phyloP scores from a whole-genome alignment of 306 rosid species.

The Vicia villosa region DNA sequence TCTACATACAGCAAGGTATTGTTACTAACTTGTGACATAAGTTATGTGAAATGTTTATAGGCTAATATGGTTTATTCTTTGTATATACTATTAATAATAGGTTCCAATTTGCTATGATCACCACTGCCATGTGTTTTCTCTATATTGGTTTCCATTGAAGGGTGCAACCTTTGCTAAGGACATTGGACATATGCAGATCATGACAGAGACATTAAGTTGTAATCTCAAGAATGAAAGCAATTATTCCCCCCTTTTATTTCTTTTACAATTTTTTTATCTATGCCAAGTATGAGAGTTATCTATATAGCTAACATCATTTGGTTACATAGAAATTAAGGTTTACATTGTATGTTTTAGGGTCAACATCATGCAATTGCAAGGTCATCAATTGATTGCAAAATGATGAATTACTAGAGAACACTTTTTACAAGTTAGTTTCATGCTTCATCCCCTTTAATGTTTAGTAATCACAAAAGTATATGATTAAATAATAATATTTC shows the following conservation, averaged over 20 bases:
- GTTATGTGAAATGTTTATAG: slow-evolving; percentile 17
- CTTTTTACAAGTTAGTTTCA: slow-evolving; percentile 23
- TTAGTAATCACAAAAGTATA: too few relatives aligned
- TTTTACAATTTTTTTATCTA: too few relatives aligned
- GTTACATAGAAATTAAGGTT: too few relatives aligned
- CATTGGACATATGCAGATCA: slow-evolving; percentile 19
- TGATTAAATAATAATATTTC: too few relatives aligned
- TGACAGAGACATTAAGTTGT: not conserved
- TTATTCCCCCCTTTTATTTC: too few relatives aligned
- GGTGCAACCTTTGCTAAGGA: slow-evolving; percentile 24
- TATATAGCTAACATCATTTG: too few relatives aligned
- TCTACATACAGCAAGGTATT: slow-evolving; percentile 51
- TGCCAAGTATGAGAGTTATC: too few relatives aligned
- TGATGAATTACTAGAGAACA: slow-evolving; percentile 29
- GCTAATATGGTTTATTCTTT: slow-evolving; percentile 16
- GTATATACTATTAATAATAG: slow-evolving; percentile 36
- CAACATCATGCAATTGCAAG: slow-evolving; percentile 30
- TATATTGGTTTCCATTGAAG: slow-evolving; percentile 19
- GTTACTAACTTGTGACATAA: slow-evolving; percentile 27
- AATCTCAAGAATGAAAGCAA: slow-evolving; percentile 32
- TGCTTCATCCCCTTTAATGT: not conserved
- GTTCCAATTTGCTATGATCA: slow-evolving; percentile 45
- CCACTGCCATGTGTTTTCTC: slow-evolving; percentile 38
- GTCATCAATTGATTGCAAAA: slow-evolving; percentile 26
- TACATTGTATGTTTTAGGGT: slow-evolving; percentile 21